Evolutionary conservation across 306 rosid species (phyloP).

Genomic region (Lathyrus tuberosus): DNA sequence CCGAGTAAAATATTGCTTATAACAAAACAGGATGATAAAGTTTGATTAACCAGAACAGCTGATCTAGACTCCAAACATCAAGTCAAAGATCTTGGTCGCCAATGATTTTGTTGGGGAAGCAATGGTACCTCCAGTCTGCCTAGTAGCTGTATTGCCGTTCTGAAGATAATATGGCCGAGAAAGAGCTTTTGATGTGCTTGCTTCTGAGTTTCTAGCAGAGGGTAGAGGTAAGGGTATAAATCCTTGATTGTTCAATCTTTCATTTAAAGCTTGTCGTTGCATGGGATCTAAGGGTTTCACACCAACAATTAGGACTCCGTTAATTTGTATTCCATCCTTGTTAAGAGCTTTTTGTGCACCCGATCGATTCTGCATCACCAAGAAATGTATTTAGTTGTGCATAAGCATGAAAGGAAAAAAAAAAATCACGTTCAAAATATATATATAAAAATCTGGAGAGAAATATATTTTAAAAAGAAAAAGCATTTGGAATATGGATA

Average conservation of each 20-base stretch:
- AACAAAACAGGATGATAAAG: constrained; percentile 29
- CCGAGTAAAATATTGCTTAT: constrained; percentile 40
- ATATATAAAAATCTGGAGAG: background rate
- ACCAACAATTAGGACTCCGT: constrained; percentile 85
- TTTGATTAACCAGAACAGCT: constrained; percentile 38
- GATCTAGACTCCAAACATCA: constrained; percentile 90
- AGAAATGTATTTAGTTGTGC: constrained; percentile 25
- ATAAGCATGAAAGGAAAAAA: no score
- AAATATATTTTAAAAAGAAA: background rate
- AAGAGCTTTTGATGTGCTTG: constrained; percentile 51
- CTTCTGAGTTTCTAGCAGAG: constrained; percentile 56
- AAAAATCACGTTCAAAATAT: background rate
- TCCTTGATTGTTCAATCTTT: constrained; percentile 68
- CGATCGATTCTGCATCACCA: constrained; percentile 71
- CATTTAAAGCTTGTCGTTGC: constrained; percentile 80
- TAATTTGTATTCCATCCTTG: constrained; percentile 89
- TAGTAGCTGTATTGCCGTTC: constrained; percentile 59
- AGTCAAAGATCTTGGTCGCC: constrained; percentile 85
- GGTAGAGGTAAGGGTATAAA: constrained; percentile 76
- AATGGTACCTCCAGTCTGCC: constrained; percentile 79
- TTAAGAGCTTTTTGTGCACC: constrained; percentile 91
- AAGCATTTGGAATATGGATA: background rate
- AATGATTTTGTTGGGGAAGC: constrained; percentile 94
- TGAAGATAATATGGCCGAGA: constrained; percentile 70
- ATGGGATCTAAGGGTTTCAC: constrained; percentile 94